Percentiles rank a stretch among this genome's conserved stretches.
Evolutionary conservation across 768 basidiomycete species (phyloP).

Genomic region (Paxillus rubicundulus): DNA sequence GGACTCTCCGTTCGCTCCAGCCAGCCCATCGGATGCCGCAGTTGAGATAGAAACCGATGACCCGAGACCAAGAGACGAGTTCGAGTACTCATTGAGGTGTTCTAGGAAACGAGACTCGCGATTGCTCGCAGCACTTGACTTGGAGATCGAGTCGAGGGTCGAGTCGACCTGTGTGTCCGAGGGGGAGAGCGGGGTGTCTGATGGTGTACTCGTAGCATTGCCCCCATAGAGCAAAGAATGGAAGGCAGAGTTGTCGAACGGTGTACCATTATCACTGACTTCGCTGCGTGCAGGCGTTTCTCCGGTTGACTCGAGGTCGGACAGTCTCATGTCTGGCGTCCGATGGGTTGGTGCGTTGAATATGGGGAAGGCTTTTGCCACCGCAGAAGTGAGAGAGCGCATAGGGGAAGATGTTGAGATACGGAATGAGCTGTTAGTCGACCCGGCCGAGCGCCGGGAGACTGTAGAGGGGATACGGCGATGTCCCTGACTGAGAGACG

Average conservation of each 20-base stretch:
- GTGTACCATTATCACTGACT: slow-evolving; percentile 7
- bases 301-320: slow-evolving; percentile 11
- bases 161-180: slow-evolving; percentile 6
- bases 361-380: background rate
- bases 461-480: slow-evolving; percentile 22
- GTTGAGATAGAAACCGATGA: slow-evolving; percentile 9
- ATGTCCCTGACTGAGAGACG: slow-evolving; percentile 16
- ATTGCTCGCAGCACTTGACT: background rate
- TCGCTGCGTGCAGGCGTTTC: slow-evolving; percentile 16
- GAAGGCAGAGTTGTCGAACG: slow-evolving; percentile 23
- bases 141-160: slow-evolving; percentile 8
- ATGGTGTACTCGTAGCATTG: background rate
- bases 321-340: slow-evolving; percentile 14
- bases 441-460: slow-evolving; percentile 16
- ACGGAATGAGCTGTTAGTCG: slow-evolving; percentile 18
- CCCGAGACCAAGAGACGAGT: slow-evolving; percentile 6
- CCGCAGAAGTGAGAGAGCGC: background rate
- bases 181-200: slow-evolving; percentile 10
- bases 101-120: slow-evolving; percentile 23
- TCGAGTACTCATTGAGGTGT: slow-evolving; percentile 15
- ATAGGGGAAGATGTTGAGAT: slow-evolving; percentile 22
- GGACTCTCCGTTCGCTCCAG: slow-evolving; percentile 16
- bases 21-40: slow-evolving; percentile 9
- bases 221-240: slow-evolving; percentile 6
- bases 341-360: slow-evolving; percentile 3